Base-by-base conservation (phyloP, 768 basidiomycete genomes). In the Suillus luteus region DNA sequence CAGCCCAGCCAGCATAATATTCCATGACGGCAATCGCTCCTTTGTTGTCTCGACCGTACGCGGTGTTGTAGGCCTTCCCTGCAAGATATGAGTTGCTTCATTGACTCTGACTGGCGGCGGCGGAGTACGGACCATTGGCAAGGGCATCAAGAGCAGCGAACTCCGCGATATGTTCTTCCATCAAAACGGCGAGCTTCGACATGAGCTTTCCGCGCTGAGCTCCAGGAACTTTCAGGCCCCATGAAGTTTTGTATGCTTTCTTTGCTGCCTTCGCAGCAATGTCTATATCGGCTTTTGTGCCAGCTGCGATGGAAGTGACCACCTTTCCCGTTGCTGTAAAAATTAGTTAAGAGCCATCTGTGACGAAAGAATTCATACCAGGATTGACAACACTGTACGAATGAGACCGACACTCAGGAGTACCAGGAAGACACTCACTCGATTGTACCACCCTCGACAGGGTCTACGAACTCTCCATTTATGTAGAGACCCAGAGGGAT, bases 401-500 rank as follows among this genome's bases (percentile, higher is more conserved):
- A 59, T 70, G 12, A 64, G 69, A n/a, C 12, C 22, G 22, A n/a
- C 37, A 17, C 2, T 27, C 10, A 17, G 3, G 8, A 14, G 33
- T 2, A 40, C 35, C 3, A 49, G 19, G 27, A 15, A 22, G 22
- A 33, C 33, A 77, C 87, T 70, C 66, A 90, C 90, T 89, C 88
- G 69, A 91, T 86, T 35, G 82, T 82, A 27, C 78, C 81, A 17
- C 80, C 79, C 10, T 82, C 77, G 15, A 80, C 78, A 37, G 85
- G 83, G 52, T 85, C 84, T 19, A 86, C 81, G 48, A 68, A 59
- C 40, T 70, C 57, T 65, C 86, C 86, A 69, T 84, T 79, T 71
- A 93, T 93, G 79, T 87, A 93, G 62, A 92, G 75, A 31, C 90
- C 88, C 27, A 89, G 86, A 63, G 82, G 78, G 65, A 90, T 71